Evolutionary conservation across 257 asterid species (phyloP), one percentile per base, ranked within the genome.

Genomic region (Solanum peruvianum): DNA sequence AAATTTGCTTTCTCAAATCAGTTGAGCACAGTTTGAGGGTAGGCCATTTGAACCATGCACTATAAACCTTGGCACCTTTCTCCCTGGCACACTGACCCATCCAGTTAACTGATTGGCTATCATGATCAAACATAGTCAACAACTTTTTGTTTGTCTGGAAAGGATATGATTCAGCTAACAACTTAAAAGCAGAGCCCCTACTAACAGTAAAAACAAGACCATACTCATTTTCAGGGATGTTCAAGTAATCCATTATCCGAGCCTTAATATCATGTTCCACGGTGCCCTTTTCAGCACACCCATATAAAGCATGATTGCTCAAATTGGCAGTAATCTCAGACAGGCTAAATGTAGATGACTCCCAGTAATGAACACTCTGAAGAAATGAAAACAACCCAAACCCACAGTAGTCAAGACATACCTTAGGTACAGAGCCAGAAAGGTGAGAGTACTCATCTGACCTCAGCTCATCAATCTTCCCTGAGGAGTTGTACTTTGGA

Each of bases 31-130:
- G 96, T 86, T 97, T 97, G 86, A 97, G 91, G 6, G 99, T 96
- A 37, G 98, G 99, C 99, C 99, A 97, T 89, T 94, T 97, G 87
- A 94, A 97, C 99, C 99, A 97, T 0, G 99, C 99, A 52, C 99
- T 95, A 14, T 95, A 91, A 86, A 96, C 98, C 90, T 96, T 97
- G 2, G 99, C 99, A 37, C 99, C 99, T 89, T 97, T 97, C 90
- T 94, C 99, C 86, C 93, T 89, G 67, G 99, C 99, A 86, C 98
- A 93, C 86, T 96, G 99, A 88, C 92, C 98, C 99, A 97, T 96
- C 99, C 98, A 95, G 89, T 93, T 96, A 85, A 97, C 96, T 3
- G 99, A 96, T 87, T 97, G 99, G 84, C 99, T 97, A 86, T 97
- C 99, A 6, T 97, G 99, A 91, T 97, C 99, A 80, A 94, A 97